Base-by-base conservation (phyloP, 768 basidiomycete species). In the Coprinopsis cinerea region DNA sequence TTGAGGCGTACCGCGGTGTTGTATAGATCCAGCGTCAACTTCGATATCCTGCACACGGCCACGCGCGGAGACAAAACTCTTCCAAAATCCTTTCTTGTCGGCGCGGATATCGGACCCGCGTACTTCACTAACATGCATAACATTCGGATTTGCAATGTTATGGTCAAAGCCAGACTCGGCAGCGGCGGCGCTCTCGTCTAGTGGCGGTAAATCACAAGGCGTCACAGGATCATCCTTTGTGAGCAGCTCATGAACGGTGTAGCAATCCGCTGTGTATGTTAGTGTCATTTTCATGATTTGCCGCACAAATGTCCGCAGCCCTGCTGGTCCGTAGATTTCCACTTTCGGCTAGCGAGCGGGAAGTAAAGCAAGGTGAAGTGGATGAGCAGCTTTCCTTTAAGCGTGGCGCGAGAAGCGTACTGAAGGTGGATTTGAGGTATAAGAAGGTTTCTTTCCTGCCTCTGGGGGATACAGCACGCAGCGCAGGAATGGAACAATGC, bases 181-280 rank as follows among this genome's bases (percentile, higher is more conserved):
- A 6, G 15, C 30, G 27, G 23, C n/a, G n/a, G n/a, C n/a, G n/a
- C n/a, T 44, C 46, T 56, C 44, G 10, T n/a, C n/a, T n/a, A n/a
- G n/a, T n/a, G n/a, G n/a, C n/a, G 63, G 55, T 17, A 64, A 60
- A 18, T 74, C 69, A 52, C 81, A 82, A 6, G 79, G 64, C 2
- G 79, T 83, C 0, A 69, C 57, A n/a, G 59, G 32, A 52, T 91
- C 88, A n/a, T 65, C 65, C 1, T 66, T 57, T 1, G 67, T 71
- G 17, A 93, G 71, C 1, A 93, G 76, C 60, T 94, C 91, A 61
- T 93, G 88, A 1, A 90, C 88, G 32, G 74, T 76, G 59, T 85
- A 93, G 13, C 71, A 76, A 40, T 83, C 79, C 1, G 75, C 69
- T 2, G 81, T 79, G 25, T 66, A 68, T 5, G 80, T 80, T 34